Evolutionary conservation across 768 basidiomycete genomes (phyloP), one percentile per base, ranked within the genome.

Genomic region (Gautieria morchelliformis): DNA sequence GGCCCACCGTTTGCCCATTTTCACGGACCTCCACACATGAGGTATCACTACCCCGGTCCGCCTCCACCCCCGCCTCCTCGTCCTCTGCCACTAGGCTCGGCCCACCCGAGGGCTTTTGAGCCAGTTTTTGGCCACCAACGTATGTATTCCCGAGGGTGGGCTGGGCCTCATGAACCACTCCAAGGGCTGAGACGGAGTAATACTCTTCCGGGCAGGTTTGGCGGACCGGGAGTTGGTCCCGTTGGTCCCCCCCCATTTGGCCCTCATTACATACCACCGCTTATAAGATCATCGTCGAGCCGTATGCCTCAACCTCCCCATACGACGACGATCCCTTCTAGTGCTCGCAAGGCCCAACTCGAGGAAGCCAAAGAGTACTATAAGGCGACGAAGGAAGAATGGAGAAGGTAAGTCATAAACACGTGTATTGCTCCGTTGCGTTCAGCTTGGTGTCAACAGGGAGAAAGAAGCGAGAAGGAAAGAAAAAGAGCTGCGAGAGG

Each of bases 391-490:
- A 58, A 58, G n/a, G 58, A 52, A 14, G 58, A 41, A 41, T 58
- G 40, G 14, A 54, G 58, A 53, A 44, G 5, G 46, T 33, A 17
- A 42, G 53, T 9, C 42, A 33, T 46, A 5, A n/a, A 32, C 33
- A 37, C 35, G 14, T 37, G 35, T 40, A 35, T 15, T 8, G 30
- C 30, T 49, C 2, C 24, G 24, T 37, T 39, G 5, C 15, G 15
- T 40, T 37, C 2, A 49, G 19, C 45, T 27, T 27, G 24, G 24
- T 49, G 9, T 27, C 22, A 11, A 49, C 30, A 52, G 51, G 1
- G 79, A 83, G 68, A 90, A 90, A 64, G 85, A 87, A 63, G 73
- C 72, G 22, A 87, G 88, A 63, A 78, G 85, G 30, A 70, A 71
- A 61, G 80, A 83, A 53, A 76, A 80, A 53, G 79, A 82, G 57